Evolutionary conservation across 106 monocot species (phyloP).

Genomic region (Dioscorea dumetorum): DNA sequence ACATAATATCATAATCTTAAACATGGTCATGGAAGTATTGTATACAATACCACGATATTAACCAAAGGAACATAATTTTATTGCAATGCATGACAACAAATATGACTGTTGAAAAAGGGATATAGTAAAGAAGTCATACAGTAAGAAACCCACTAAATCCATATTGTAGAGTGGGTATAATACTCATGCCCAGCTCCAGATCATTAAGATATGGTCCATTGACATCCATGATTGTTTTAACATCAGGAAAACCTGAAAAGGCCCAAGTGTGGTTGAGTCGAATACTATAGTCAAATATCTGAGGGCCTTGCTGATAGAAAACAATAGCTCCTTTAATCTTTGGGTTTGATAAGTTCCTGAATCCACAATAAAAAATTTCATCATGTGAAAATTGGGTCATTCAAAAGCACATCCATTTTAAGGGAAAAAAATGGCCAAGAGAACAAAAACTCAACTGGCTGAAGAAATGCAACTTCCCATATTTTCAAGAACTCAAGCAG

Average conservation of each 20-base stretch:
- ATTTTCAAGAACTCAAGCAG: too few relatives aligned
- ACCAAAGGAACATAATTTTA: neutral
- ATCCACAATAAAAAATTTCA: slow-evolving; percentile 7
- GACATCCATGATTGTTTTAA: slow-evolving; percentile 83
- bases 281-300: slow-evolving; percentile 84
- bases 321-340: slow-evolving; percentile 80
- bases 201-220: slow-evolving; percentile 85
- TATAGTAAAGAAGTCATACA: slow-evolving; percentile 29
- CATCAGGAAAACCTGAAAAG: slow-evolving; percentile 84
- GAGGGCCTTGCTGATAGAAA: slow-evolving; percentile 76
- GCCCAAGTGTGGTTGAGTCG: slow-evolving; percentile 92
- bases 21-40: too few relatives aligned
- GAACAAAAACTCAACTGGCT: too few relatives aligned
- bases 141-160: slow-evolving; percentile 85
- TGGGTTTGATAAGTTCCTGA: slow-evolving; percentile 78
- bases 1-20: too few relatives aligned
- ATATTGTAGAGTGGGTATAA: slow-evolving; percentile 73
- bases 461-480: too few relatives aligned
- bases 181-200: slow-evolving; percentile 57
- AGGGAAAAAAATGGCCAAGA: neutral
- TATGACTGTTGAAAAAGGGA: neutral
- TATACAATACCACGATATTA: too few relatives aligned
- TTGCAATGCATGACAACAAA: neutral
- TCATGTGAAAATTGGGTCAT: neutral
- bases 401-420: neutral